Base-by-base conservation (phyloP, 805 yeast genomes). In the Spathaspora passalidarum region DNA sequence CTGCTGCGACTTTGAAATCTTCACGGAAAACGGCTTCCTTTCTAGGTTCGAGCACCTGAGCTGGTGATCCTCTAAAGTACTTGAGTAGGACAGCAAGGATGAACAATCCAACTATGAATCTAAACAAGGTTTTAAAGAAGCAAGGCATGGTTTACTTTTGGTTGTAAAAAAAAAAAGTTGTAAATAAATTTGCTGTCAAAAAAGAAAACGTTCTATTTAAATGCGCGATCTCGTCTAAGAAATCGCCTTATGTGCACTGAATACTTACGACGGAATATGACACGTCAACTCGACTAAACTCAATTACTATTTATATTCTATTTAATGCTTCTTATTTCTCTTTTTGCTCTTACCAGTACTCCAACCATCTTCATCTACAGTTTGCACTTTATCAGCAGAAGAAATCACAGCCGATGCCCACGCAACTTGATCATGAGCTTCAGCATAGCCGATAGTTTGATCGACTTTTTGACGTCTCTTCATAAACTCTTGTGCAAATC, bases 401-500 rank as follows among this genome's bases (percentile, higher is more conserved):
- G 62, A 65, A 29, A 71, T 65, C 44, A 86, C 69, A 3, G 91
- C 94, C 48, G 83, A 86, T 42, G 77, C 73, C 97, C 97, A 90
- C 36, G 82, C 74, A 53, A 79, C 72, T 7, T 65, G 72, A 45
- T 70, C 67, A 25, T 65, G 69, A 21, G 67, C 60, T n/a, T 49
- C 51, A 16, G 29, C 29, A 14, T 34, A 34, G 9, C 69, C 70
- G 46, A 66, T 47, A 48, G 63, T 69, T 52, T 79, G 76, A 56
- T 90, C 97, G 46, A 88, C 91, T 42, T 72, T 76, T 49, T 76
- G 77, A 59, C 94, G 84, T 60, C 86, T 82, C 66, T 84, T 86
- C 60, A 85, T 73, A 62, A 94, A 94, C 60, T 94, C 99, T 46
- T 78, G 79, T 0, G 99, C 96, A 72, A 91, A 92, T 53, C 96